These are phyloP conservation scores for Leucocoprinus sp. DNA, from an alignment of 768 basidiomycete genomes.

Conservation along the genomic window DNA sequence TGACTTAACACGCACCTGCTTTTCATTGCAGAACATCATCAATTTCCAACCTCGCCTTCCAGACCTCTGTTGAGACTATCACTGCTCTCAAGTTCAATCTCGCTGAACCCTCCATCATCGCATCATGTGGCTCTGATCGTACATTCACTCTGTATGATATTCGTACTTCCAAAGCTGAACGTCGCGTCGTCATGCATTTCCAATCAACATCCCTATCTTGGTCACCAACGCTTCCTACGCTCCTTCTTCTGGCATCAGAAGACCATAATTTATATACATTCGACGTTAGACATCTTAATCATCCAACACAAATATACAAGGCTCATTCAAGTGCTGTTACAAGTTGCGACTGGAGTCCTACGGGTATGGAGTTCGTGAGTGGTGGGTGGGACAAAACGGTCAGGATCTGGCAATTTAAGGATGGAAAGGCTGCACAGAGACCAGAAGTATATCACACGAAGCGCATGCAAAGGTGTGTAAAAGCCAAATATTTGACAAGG, in stretches of 20 bases:
- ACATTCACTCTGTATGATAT: conserved; percentile 97
- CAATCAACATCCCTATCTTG: conserved; percentile 84
- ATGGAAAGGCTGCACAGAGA: conserved; percentile 27
- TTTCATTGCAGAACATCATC: conserved; percentile 56
- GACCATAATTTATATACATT: conserved; percentile 99
- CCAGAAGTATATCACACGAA: conserved; percentile 92
- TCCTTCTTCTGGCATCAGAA: conserved; percentile 90
- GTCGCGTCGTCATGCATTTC: conserved; percentile 91
- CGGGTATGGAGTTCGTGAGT: conserved; percentile 90
- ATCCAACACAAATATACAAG: conserved; percentile 91
- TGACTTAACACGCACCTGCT: neutral
- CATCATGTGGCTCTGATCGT: conserved; percentile 88
- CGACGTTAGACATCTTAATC: conserved; percentile 77
- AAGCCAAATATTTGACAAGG: neutral
- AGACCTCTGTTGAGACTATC: conserved; percentile 83
- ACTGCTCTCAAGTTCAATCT: conserved; percentile 87
- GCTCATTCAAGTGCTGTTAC: conserved; percentile 95
- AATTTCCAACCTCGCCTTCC: conserved; percentile 80
- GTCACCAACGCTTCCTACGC: conserved; percentile 94
- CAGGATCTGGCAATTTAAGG: conserved; percentile 59
- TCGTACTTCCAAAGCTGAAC: conserved; percentile 92
- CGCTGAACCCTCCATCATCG: conserved; percentile 90
- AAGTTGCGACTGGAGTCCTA: conserved; percentile 96
- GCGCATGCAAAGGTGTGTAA: conserved; percentile 86
- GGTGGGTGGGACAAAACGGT: conserved; percentile 96